phyloP scores from a whole-genome alignment of 1,139 yeast genomes.

The Blastobotrys buckinghamii region DNA sequence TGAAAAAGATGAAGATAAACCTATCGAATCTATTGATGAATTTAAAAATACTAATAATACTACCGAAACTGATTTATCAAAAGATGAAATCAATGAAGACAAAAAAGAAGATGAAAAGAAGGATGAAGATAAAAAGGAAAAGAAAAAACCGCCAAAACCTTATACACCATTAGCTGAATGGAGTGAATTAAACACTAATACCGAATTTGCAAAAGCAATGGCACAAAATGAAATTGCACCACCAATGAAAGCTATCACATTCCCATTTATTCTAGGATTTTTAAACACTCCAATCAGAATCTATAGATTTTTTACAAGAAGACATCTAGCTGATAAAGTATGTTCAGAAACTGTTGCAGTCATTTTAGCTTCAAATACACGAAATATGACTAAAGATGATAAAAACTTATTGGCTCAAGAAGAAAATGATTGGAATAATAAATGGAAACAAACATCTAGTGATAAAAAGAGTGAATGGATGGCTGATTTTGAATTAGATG shows the following conservation, averaged over 20 bases:
- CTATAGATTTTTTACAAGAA: conserved; percentile 68
- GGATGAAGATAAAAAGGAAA: conserved; percentile 34
- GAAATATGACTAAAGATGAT: conserved; percentile 48
- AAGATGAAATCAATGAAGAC: conserved; percentile 20
- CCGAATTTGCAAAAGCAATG: conserved; percentile 44
- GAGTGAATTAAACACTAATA: conserved; percentile 44
- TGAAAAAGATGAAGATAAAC: conserved; percentile 28
- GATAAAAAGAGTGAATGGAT: conserved; percentile 85
- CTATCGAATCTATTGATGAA: no score
- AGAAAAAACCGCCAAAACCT: conserved; percentile 53
- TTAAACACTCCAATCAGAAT: conserved; percentile 68
- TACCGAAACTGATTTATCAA: conserved; percentile 22
- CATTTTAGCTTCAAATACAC: conserved; percentile 45
- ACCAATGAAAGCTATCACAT: conserved; percentile 66
- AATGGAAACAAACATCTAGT: conserved; percentile 71
- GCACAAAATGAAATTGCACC: conserved; percentile 28
- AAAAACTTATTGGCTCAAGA: conserved; percentile 62
- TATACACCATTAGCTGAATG: conserved; percentile 57
- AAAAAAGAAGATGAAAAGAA: conserved; percentile 31
- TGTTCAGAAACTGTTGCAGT: conserved; percentile 50
- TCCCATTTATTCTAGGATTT: conserved; percentile 76
- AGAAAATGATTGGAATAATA: conserved; percentile 85
- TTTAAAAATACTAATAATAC: conserved; percentile 18
- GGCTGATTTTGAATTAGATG: conserved; percentile 65
- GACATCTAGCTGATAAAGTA: conserved; percentile 65